These are phyloP conservation scores for Morella rubra DNA, from an alignment of 306 rosid species.

Conservation along the genomic window DNA sequence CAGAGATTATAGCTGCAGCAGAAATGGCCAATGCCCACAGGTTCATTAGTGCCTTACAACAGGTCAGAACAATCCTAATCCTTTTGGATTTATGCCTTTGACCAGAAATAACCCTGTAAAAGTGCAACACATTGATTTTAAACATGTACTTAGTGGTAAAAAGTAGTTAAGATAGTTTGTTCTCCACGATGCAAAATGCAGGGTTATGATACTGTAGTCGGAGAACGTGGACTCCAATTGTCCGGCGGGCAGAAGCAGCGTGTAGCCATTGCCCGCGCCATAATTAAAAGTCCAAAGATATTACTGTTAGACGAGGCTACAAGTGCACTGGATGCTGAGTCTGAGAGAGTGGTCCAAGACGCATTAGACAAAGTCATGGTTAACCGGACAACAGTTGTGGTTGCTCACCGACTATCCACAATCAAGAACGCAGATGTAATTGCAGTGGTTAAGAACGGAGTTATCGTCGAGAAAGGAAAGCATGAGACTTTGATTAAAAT, in stretches of 20 bases:
- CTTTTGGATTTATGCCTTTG: neutral
- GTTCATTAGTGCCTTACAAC: slow-evolving; percentile 70
- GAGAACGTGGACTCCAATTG: slow-evolving; percentile 79
- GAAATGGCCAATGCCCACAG: slow-evolving; percentile 82
- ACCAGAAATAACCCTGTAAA: too few relatives aligned
- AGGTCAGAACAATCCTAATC: slow-evolving; percentile 39
- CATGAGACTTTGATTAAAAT: slow-evolving; percentile 65
- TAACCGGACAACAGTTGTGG: slow-evolving; percentile 70
- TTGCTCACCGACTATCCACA: slow-evolving; percentile 80
- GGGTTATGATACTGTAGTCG: slow-evolving; percentile 79
- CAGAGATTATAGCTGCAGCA: slow-evolving; percentile 67
- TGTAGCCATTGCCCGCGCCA: slow-evolving; percentile 81
- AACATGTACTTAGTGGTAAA: too few relatives aligned
- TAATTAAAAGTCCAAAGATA: slow-evolving; percentile 76
- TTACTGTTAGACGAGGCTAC: slow-evolving; percentile 80
- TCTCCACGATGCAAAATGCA: slow-evolving; percentile 20
- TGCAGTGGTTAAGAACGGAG: slow-evolving; percentile 83
- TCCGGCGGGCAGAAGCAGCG: slow-evolving; percentile 90
- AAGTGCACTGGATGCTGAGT: slow-evolving; percentile 81
- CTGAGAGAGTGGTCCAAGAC: slow-evolving; percentile 87
- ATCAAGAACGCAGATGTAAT: slow-evolving; percentile 80
- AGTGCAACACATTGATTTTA: too few relatives aligned
- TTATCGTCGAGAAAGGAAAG: slow-evolving; percentile 76
- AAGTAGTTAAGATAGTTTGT: neutral
- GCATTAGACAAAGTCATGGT: slow-evolving; percentile 82